These are phyloP conservation scores for Penicillium polonicum DNA, from an alignment of 2,329 filamentous ascomycete species.

Conservation along the genomic window DNA sequence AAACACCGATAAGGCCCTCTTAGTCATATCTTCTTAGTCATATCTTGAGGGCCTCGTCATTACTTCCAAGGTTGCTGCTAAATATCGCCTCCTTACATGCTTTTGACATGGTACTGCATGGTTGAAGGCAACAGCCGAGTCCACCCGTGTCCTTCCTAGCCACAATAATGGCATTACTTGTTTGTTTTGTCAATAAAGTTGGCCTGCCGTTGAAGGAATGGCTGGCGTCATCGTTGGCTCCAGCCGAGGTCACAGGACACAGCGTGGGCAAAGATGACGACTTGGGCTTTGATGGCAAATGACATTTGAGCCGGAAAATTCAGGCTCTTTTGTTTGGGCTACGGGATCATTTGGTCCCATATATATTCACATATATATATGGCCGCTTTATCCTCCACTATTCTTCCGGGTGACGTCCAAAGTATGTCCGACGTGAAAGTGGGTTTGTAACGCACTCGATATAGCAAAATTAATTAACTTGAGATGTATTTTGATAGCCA, in stretches of 20 bases:
- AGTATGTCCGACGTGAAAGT: not conserved
- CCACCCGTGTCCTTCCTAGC: not conserved
- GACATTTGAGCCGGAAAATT: not conserved
- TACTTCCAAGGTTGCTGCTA: not conserved
- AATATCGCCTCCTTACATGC: not conserved
- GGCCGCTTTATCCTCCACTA: not conserved
- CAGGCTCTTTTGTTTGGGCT: not conserved
- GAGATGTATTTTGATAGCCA: constrained; percentile 2
- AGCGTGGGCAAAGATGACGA: constrained; percentile 4
- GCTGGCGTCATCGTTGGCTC: constrained; percentile 3
- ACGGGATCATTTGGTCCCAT: not conserved
- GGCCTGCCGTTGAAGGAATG: not conserved
- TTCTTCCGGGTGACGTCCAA: not conserved
- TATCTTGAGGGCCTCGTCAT: not conserved
- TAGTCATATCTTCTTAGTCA: constrained; percentile 9
- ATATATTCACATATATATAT: not conserved
- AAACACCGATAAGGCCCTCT: constrained; percentile 6
- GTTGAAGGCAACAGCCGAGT: not conserved
- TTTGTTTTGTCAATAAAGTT: constrained; percentile 5
- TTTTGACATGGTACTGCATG: constrained; percentile 1
- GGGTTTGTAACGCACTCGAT: not conserved
- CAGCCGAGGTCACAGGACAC: constrained; percentile 3
- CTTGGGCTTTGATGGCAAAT: not conserved
- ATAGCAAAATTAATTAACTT: constrained; percentile 6
- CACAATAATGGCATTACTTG: not conserved